Evolutionary conservation across 1,284 basidiomycete species (phyloP).

Genomic region (Papiliotrema nemorosa): DNA sequence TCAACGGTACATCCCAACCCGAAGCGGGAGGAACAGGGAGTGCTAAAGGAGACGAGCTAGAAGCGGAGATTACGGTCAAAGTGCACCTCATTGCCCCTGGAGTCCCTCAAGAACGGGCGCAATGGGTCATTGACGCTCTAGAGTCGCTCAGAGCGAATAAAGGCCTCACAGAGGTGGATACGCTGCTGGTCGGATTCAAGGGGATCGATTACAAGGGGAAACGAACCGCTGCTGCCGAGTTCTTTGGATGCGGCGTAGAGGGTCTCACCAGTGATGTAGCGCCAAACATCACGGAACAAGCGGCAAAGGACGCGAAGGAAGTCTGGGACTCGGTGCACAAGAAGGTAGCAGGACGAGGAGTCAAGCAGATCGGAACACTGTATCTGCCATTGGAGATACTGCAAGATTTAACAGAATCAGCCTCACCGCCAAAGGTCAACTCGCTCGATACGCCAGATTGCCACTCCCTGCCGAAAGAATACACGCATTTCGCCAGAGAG

Average conservation of each 20-base stretch:
- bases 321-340: slow-evolving; percentile 19
- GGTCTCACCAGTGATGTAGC: slow-evolving; percentile 12
- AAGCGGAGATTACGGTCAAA: slow-evolving; percentile 46
- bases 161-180: slow-evolving; percentile 33
- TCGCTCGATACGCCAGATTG: slow-evolving; percentile 48
- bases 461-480: slow-evolving; percentile 41
- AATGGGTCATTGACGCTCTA: slow-evolving; percentile 26
- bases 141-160: slow-evolving; percentile 20
- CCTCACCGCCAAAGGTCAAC: slow-evolving; percentile 23
- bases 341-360: slow-evolving; percentile 5
- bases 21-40: neutral
- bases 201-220: slow-evolving; percentile 41
- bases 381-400: slow-evolving; percentile 32
- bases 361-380: slow-evolving; percentile 37
- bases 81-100: slow-evolving; percentile 31
- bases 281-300: slow-evolving; percentile 10
- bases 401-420: slow-evolving; percentile 11
- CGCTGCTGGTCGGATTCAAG: slow-evolving; percentile 41
- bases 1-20: slow-evolving; percentile 4
- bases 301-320: slow-evolving; percentile 8
- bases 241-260: slow-evolving; percentile 26
- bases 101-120: neutral
- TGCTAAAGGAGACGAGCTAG: slow-evolving; percentile 7
- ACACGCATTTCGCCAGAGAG: slow-evolving; percentile 34
- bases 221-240: slow-evolving; percentile 20